Evolutionary conservation across 106 monocot genomes (phyloP).

Genomic region (Dendrobium nobile): DNA sequence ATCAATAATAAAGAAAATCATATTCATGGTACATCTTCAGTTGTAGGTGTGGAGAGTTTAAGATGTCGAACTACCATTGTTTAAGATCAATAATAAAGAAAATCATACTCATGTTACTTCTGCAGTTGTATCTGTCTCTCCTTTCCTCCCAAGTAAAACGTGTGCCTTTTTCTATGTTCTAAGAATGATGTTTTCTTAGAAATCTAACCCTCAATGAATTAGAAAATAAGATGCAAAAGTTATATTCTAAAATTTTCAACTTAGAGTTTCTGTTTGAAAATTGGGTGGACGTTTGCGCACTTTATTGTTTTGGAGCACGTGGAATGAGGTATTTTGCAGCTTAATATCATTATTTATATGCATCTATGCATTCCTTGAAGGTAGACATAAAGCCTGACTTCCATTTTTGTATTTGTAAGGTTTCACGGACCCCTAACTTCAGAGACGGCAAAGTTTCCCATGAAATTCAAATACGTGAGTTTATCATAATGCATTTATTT

Average conservation of each 20-base stretch:
- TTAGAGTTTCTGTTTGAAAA: not conserved
- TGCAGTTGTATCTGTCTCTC: not conserved
- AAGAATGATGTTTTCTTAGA: not conserved
- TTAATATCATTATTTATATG: not conserved
- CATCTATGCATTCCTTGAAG: not conserved
- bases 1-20: not conserved
- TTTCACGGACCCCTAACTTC: slow-evolving; percentile 24
- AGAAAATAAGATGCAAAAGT: not conserved
- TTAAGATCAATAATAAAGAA: not conserved
- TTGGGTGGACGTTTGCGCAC: not conserved
- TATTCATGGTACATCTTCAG: not conserved
- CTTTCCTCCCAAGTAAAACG: not conserved
- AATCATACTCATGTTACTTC: not conserved
- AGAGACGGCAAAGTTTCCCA: slow-evolving; percentile 18
- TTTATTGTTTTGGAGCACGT: not conserved
- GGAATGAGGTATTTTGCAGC: not conserved
- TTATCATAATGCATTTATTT: not conserved
- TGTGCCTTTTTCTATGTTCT: not conserved
- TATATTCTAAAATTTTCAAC: not conserved
- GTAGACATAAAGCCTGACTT: not conserved
- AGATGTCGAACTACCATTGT: not conserved
- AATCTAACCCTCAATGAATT: not conserved
- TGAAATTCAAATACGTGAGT: slow-evolving; percentile 30
- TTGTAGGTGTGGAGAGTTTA: not conserved
- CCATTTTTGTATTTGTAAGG: slow-evolving; percentile 13